Evolutionary conservation across 2,329 filamentous ascomycete genomes (phyloP), one percentile per base, ranked within the genome.

Genomic region (Amauroascus niger): DNA sequence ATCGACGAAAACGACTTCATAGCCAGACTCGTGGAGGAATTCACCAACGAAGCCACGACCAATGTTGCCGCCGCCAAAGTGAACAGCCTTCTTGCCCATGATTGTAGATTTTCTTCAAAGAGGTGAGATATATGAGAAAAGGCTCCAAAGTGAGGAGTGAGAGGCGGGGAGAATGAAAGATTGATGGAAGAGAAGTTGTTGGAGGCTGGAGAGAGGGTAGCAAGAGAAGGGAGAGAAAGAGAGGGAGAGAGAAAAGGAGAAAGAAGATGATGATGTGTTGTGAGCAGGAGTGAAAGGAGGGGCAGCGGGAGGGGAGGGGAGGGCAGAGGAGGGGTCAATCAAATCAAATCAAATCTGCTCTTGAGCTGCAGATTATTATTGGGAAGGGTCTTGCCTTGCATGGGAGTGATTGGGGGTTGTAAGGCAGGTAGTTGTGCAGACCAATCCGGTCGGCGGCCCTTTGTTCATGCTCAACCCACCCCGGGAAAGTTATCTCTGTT

Each of bases 1-100:
- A 77, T 98, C 93, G 63, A 94, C 85, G 67, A 98, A 97, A 75
- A 97, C 79, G 65, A 98, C 91, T 67, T 96, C 88, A 70, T 90
- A 98, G 68, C 88, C 90, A 11, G 90, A 93, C 71, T 94, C 86
- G 77, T 95, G 88, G 39, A 97, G 81, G 75, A 96, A 93, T 73
- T 88, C 88, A 64, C 86, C 88, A 53, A 93, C 87, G 63, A 93
- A 93, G 70, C 88, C 86, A 69, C 86, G 84, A 71, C 84, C 87
- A 67, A 93, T 91, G 71, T 91, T 91, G 67, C 87, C 87, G 64
- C 86, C 86, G 61, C 87, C 87, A 63, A 93, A 91, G 74, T 91
- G 87, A 68, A 91, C 81, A 61, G 87, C 87, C 69, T 85, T 88
- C 69, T 59, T 60, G 59, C 62, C 65, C 70, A 73, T 73, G 59